Percentiles rank a stretch among this genome's conserved stretches.
Conservation (phyloP, 495 filamentous ascomycete species). For the Niebla homalea region DNA sequence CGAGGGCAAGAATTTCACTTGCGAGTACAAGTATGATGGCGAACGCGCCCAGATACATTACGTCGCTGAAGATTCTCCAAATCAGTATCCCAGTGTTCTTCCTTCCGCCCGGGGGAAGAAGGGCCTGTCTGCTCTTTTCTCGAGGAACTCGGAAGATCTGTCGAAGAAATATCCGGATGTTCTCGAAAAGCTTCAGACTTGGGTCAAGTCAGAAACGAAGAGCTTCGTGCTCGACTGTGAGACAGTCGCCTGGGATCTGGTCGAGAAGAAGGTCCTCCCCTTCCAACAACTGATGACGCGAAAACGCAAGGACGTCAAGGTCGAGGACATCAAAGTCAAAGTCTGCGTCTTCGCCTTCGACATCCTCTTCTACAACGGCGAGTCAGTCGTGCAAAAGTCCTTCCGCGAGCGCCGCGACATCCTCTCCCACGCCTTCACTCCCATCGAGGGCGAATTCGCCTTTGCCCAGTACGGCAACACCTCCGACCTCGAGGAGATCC, state of each 20-base stretch:
- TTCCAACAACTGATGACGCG: conserved; percentile 98
- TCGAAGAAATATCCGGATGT: conserved; percentile 98
- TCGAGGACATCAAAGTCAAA: conserved; percentile 93
- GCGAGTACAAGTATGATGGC: conserved; percentile 98
- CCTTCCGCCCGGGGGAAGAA: conserved; percentile 41
- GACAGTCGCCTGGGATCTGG: conserved; percentile 92
- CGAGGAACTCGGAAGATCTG: conserved; percentile 88
- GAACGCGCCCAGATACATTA: conserved; percentile 97
- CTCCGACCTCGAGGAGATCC: conserved; percentile 85
- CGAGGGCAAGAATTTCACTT: conserved; percentile 88
- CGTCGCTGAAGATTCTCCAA: conserved; percentile 65
- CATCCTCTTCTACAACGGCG: conserved; percentile 83
- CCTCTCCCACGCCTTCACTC: conserved; percentile 57
- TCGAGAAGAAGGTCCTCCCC: conserved; percentile 83
- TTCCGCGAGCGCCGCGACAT: conserved; percentile 73
- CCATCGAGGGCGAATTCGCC: conserved; percentile 76
- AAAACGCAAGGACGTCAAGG: conserved; percentile 92
- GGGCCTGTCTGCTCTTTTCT: conserved; percentile 81
- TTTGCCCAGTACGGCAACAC: conserved; percentile 83
- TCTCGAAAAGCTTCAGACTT: conserved; percentile 67
- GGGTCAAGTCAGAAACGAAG: conserved; percentile 79
- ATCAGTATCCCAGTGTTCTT: conserved; percentile 45
- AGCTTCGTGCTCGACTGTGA: conserved; percentile 97
- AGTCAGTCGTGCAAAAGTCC: conserved; percentile 75
- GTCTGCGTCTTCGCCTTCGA: conserved; percentile 98